These are phyloP conservation scores for Coemansia sp. DNA, from an alignment of 192 early-diverging fungal genomes.

Conservation along the genomic window DNA sequence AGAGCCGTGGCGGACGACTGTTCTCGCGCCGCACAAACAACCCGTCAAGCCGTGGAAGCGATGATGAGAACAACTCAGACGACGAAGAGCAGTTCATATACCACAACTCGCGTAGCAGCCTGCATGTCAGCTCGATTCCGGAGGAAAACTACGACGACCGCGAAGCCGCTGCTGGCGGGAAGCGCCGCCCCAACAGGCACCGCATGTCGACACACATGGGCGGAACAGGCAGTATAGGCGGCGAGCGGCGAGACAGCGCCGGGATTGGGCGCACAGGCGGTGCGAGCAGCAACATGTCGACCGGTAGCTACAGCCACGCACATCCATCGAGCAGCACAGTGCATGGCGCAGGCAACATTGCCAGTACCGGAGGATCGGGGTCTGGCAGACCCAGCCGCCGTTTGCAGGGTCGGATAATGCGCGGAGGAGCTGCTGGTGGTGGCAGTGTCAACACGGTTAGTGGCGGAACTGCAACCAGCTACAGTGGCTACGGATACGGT, in stretches of 20 bases:
- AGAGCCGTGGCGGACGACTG: slow-evolving; percentile 22
- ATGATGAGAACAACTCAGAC: slow-evolving; percentile 41
- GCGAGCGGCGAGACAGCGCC: slow-evolving; percentile 41
- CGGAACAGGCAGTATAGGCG: slow-evolving; percentile 3
- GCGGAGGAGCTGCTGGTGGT: slow-evolving; percentile 8
- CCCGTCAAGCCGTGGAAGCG: slow-evolving; percentile 46
- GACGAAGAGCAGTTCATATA: slow-evolving; percentile 55
- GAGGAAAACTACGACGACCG: slow-evolving; percentile 41
- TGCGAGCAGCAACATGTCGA: slow-evolving; percentile 16
- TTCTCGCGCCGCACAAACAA: slow-evolving; percentile 35
- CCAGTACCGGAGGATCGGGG: slow-evolving; percentile 5
- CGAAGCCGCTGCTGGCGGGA: slow-evolving; percentile 18
- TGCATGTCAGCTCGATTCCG: slow-evolving; percentile 52
- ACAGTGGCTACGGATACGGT: not conserved
- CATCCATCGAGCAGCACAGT: slow-evolving; percentile 32
- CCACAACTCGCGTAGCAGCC: slow-evolving; percentile 53
- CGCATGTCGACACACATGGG: slow-evolving; percentile 46
- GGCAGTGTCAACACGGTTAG: slow-evolving; percentile 10
- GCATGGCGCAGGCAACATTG: slow-evolving; percentile 10
- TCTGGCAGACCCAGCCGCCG: slow-evolving; percentile 8
- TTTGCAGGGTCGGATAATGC: not conserved
- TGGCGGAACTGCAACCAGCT: not conserved
- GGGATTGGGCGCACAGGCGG: slow-evolving; percentile 22
- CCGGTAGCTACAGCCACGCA: slow-evolving; percentile 29
- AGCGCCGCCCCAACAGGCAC: slow-evolving; percentile 42